Evolutionary conservation across 1,284 basidiomycete species (phyloP).

Genomic region (Ustilago lituana): DNA sequence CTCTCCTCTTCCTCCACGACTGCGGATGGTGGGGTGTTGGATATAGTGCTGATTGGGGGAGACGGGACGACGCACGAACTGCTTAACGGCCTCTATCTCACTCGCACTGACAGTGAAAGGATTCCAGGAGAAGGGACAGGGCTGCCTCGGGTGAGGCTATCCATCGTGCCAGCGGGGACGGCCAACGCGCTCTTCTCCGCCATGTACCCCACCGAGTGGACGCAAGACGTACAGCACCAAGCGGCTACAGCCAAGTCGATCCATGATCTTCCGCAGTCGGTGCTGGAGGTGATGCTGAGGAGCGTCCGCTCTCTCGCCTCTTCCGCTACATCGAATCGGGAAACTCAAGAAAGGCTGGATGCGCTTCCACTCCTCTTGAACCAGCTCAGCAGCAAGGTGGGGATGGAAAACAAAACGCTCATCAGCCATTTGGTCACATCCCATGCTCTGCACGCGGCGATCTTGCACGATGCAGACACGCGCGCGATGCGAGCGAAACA

Average conservation of each 20-base stretch:
- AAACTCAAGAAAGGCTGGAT: not conserved
- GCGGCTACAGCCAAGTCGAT: not conserved
- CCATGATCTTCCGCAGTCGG: not conserved
- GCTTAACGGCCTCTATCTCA: slow-evolving; percentile 52
- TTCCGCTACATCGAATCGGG: not conserved
- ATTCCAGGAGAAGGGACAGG: not conserved
- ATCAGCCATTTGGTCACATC: slow-evolving; percentile 70
- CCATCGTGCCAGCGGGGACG: slow-evolving; percentile 80
- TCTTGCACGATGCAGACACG: slow-evolving; percentile 74
- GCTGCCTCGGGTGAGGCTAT: slow-evolving; percentile 51
- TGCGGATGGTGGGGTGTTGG: not conserved
- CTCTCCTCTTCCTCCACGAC: too few species aligned
- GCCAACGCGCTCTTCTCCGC: slow-evolving; percentile 86
- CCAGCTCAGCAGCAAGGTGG: not conserved
- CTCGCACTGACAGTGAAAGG: not conserved
- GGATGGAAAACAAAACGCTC: slow-evolving; percentile 16
- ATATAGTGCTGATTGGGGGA: slow-evolving; percentile 63
- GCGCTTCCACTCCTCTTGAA: slow-evolving; percentile 25
- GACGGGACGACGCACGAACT: slow-evolving; percentile 67
- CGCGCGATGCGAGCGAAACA: slow-evolving; percentile 72
- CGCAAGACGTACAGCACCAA: slow-evolving; percentile 22
- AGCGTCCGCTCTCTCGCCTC: slow-evolving; percentile 10
- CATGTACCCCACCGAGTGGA: slow-evolving; percentile 69
- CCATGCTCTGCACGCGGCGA: slow-evolving; percentile 82
- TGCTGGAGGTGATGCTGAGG: slow-evolving; percentile 15